Evolutionary conservation across 208 protist species (phyloP), one percentile per base, ranked within the genome.

Genomic region (Leishmania amazonensis): DNA sequence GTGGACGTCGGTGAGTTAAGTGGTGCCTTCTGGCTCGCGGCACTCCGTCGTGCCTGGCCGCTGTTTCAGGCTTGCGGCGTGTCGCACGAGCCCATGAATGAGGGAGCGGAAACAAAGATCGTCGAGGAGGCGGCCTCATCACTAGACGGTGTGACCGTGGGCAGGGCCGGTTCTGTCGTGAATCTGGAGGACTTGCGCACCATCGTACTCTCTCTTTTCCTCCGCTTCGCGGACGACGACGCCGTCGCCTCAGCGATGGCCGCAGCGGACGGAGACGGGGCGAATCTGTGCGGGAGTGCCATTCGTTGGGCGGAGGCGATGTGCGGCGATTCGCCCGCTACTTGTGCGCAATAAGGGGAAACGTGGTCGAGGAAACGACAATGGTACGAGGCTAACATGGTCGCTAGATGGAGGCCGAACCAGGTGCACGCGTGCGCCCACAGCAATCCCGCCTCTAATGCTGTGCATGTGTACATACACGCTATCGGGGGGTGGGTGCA

Each of bases 171-270:
- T 1, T n/a, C 51, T 31, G 75, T 19, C 28, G 47, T 80, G n/a
- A 58, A n/a, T n/a, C 35, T 40, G 11, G 74, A 81, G 15, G 74
- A 71, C 49, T 45, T 86, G 24, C 72, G 65, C 21, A 76, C 70
- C 6, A 11, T 86, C 21, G 62, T 76, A n/a, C 72, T 86, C 9
- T 57, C 78, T 15, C 47, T 86, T 38, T 86, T 86, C 47, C 54
- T 86, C 65, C 83, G 83, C 54, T 76, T 45, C 13, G 77, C 83
- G 11, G 75, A 80, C 40, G 74, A 79, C 51, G 64, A 19, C 28
- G 40, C 74, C 21, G 78, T 86, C 3, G 73, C 78, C 8, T 31
- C 77, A 1, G 74, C 71, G 42, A 77, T 82, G 3, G 58, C 54
- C 3, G 57, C 83, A 9, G 58, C 78, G 2, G 78, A 21, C 38